phyloP scores from a whole-genome alignment of 208 protist genomes.

The Wallacemonas sp. region DNA sequence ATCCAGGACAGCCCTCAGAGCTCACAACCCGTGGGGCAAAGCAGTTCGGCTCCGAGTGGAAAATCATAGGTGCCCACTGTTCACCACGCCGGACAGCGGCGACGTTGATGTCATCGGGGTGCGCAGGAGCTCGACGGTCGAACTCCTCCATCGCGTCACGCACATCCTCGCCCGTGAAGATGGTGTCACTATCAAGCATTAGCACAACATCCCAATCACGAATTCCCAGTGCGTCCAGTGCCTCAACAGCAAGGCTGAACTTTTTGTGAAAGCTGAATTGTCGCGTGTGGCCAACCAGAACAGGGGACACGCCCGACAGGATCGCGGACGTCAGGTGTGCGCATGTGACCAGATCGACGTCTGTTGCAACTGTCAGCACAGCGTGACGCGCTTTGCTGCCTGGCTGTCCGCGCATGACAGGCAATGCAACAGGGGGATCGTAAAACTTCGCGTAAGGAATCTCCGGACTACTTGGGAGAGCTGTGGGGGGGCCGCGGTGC shows the following conservation, averaged over 20 bases:
- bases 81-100: background rate
- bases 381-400: background rate
- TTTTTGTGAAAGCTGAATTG: background rate
- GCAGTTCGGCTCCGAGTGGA: background rate
- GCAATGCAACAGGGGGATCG: background rate
- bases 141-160: background rate
- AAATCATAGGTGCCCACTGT: background rate
- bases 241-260: background rate
- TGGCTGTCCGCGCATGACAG: background rate
- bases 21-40: background rate
- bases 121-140: too few species aligned
- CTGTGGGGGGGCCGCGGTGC: too few species aligned
- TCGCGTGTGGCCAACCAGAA: background rate
- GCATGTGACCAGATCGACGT: background rate
- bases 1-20: background rate
- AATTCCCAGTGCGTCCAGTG: background rate
- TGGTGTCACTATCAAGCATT: background rate
- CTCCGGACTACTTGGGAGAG: too few species aligned
- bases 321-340: background rate
- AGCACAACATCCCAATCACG: background rate
- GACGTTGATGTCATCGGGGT: background rate
- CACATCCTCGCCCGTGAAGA: background rate
- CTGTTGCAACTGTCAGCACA: background rate
- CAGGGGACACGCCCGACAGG: background rate
- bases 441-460: too few species aligned